Percentiles rank a stretch among this genome's conserved stretches.
Evolutionary conservation across 2,329 filamentous ascomycete species (phyloP).

Genomic region (Onygena corvina): DNA sequence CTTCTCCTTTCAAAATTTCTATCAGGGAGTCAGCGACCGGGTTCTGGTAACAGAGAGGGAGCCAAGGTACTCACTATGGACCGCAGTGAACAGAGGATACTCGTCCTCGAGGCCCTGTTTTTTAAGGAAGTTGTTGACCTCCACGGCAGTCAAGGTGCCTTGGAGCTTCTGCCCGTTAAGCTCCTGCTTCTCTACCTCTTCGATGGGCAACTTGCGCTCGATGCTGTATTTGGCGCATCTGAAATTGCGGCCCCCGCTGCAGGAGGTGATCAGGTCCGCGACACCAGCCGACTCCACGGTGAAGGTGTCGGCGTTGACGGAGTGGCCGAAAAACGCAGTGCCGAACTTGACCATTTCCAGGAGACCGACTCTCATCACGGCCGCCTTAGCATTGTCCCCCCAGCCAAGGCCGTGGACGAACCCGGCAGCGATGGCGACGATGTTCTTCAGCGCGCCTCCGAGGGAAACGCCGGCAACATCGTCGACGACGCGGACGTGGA

Average conservation of each 20-base stretch:
- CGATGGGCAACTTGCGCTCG: slow-evolving; percentile 63
- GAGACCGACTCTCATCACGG: slow-evolving; percentile 89
- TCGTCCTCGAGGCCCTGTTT: slow-evolving; percentile 63
- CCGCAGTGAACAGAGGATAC: slow-evolving; percentile 86
- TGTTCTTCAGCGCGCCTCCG: slow-evolving; percentile 89
- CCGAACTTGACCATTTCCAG: slow-evolving; percentile 96
- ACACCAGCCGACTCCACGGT: slow-evolving; percentile 95
- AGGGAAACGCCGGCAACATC: slow-evolving; percentile 97
- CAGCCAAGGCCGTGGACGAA: slow-evolving; percentile 93
- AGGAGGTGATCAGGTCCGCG: slow-evolving; percentile 89
- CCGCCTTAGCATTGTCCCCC: slow-evolving; percentile 98
- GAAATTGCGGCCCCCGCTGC: slow-evolving; percentile 85
- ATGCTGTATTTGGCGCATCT: slow-evolving; percentile 82
- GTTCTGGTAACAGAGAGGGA: not conserved
- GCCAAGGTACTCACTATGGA: slow-evolving; percentile 45
- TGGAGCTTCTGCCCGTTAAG: slow-evolving; percentile 96
- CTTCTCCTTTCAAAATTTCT: slow-evolving; percentile 65
- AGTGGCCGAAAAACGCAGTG: slow-evolving; percentile 79
- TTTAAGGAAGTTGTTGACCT: slow-evolving; percentile 83
- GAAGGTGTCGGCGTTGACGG: slow-evolving; percentile 71
- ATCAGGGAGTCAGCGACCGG: slow-evolving; percentile 16
- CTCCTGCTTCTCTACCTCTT: slow-evolving; percentile 77
- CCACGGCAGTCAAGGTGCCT: slow-evolving; percentile 79
- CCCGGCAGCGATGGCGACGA: slow-evolving; percentile 84
- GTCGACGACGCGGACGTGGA: slow-evolving; percentile 85